Evolutionary conservation across 2,329 filamentous ascomycete genomes (phyloP).

Genomic region (Fusarium cyanostomum): DNA sequence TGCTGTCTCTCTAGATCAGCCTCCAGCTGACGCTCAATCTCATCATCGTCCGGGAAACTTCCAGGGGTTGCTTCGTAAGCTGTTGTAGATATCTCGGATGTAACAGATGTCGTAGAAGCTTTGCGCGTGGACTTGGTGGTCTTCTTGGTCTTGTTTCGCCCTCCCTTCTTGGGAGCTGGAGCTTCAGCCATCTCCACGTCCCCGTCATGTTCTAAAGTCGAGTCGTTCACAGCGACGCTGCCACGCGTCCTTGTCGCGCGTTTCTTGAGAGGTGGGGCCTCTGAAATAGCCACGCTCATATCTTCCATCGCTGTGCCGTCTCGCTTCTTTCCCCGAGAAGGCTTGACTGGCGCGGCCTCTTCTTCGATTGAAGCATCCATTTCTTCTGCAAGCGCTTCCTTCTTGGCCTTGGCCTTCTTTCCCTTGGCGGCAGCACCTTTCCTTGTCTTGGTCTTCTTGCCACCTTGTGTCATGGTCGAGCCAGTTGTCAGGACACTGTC

Average conservation of each 20-base stretch:
- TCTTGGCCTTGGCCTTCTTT: slow-evolving; percentile 55
- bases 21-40: slow-evolving; percentile 72
- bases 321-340: slow-evolving; percentile 68
- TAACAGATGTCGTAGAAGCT: slow-evolving; percentile 60
- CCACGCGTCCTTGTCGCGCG: slow-evolving; percentile 62
- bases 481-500: slow-evolving; percentile 68
- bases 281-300: slow-evolving; percentile 52
- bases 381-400: slow-evolving; percentile 62
- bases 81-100: slow-evolving; percentile 61
- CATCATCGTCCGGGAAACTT: slow-evolving; percentile 66
- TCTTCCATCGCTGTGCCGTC: slow-evolving; percentile 68
- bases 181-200: slow-evolving; percentile 55
- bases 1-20: slow-evolving; percentile 69
- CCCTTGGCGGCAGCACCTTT: slow-evolving; percentile 54
- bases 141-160: slow-evolving; percentile 53
- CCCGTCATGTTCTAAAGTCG: slow-evolving; percentile 50
- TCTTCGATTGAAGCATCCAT: slow-evolving; percentile 39
- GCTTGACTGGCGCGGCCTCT: slow-evolving; percentile 45
- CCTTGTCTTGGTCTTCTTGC: slow-evolving; percentile 66
- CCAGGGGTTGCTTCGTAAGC: slow-evolving; percentile 54
- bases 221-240: slow-evolving; percentile 56
- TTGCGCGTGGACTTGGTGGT: slow-evolving; percentile 51
- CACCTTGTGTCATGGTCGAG: slow-evolving; percentile 63
- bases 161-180: slow-evolving; percentile 42
- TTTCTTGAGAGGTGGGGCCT: slow-evolving; percentile 67